Base-by-base conservation (phyloP, 345 rosid genomes). In the Corchorus capsularis region DNA sequence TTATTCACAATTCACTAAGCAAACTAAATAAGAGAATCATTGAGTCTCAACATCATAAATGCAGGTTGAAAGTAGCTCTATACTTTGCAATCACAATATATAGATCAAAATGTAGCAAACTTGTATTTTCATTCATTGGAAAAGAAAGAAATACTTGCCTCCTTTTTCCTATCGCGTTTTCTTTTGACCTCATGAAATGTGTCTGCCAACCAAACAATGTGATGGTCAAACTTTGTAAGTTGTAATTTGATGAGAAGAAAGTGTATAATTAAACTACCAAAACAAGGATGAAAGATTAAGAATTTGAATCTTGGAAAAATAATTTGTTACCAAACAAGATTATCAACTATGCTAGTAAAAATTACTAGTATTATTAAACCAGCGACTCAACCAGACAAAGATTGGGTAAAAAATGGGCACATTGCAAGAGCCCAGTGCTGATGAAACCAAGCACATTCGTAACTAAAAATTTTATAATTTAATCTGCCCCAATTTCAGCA, bases 151-250 rank as follows among this genome's bases (percentile, higher is more conserved):
- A 63, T 20, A 57, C 82, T 82, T 83, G 89, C 97, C 96, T 93
- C 92, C 63, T 88, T 92, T 82, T 75, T 91, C 80, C 85, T 71
- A 68, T 90, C 90, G 34, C 80, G 87, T 74, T 86, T 93, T 73
- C 89, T 91, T 82, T 80, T 89, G 78, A 95, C 99, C 81, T 93
- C 94, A 52, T 93, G 99, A 85, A 93, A 95, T 32, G 99, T 93
- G 89, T 94, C 98, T 94, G 87, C 82, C 76, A 80, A 10, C 49
- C 50, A 72, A 75, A 53, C 16, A 57, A 69, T 39, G 34, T 8
- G 41, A 45, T 35, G 27, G 37, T 77, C 50, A 56, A 20, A 5
- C 37, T 64, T 20, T 6, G 54, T 10, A 77, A 22, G 52, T 56
- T 14, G 49, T 27, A 63, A 19, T 27, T 27, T 1, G 19, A 74